These are phyloP conservation scores for Mycena sp. DNA, from an alignment of 1,284 basidiomycete genomes.

Conservation along the genomic window DNA sequence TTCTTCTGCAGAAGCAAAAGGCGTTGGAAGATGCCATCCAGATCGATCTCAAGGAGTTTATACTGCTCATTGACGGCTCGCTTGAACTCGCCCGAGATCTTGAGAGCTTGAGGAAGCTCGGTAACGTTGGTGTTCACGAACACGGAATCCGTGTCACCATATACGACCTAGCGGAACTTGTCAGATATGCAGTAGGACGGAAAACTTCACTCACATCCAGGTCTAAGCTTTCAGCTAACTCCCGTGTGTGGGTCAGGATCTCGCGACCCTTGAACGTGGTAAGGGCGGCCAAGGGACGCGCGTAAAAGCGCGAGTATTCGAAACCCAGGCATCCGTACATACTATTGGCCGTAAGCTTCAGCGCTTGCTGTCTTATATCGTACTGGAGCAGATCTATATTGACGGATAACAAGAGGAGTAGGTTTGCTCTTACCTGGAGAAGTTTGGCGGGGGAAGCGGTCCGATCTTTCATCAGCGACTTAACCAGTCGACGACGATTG, in stretches of 20 bases:
- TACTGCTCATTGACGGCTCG: slow-evolving; percentile 97
- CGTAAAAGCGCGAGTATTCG: slow-evolving; percentile 96
- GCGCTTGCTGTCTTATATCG: slow-evolving; percentile 96
- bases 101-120: slow-evolving; percentile 88
- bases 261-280: slow-evolving; percentile 99
- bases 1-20: slow-evolving; percentile 97
- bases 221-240: slow-evolving; percentile 90
- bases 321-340: slow-evolving; percentile 99
- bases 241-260: slow-evolving; percentile 93
- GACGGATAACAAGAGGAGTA: neutral
- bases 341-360: slow-evolving; percentile 99
- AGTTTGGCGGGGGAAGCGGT: slow-evolving; percentile 79
- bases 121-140: slow-evolving; percentile 98
- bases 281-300: slow-evolving; percentile 94
- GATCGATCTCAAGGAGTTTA: slow-evolving; percentile 95
- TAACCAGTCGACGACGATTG: slow-evolving; percentile 89
- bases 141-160: slow-evolving; percentile 98
- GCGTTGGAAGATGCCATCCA: slow-evolving; percentile 95
- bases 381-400: slow-evolving; percentile 16
- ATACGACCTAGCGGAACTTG: slow-evolving; percentile 79
- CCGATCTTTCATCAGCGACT: slow-evolving; percentile 95
- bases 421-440: slow-evolving; percentile 72
- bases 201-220: slow-evolving; percentile 74
- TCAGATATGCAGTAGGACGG: neutral
- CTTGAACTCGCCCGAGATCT: slow-evolving; percentile 94